A percentile compares a stretch with the other conserved stretches of the same genome.
phyloP scores from a whole-genome alignment of 495 filamentous ascomycete genomes.

The Penicillium soppii region DNA sequence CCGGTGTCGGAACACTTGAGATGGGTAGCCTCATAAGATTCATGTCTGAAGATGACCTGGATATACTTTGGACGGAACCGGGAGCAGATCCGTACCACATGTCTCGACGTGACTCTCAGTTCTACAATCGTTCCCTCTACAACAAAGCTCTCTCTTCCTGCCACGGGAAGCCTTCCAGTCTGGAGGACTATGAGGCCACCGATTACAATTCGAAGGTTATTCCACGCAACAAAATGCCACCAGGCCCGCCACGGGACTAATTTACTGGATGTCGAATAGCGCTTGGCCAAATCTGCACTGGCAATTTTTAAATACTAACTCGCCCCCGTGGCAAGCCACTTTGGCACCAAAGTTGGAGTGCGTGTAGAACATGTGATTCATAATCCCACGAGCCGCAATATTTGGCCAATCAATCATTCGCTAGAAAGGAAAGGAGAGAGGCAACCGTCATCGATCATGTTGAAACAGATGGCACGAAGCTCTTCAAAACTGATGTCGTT shows the following conservation, averaged over 20 bases:
- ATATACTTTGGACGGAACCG: constrained; percentile 55
- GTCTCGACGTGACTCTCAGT: constrained; percentile 51
- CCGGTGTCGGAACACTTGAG: constrained; percentile 63
- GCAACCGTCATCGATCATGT: constrained; percentile 48
- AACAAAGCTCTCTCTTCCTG: constrained; percentile 53
- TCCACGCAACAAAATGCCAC: constrained; percentile 48
- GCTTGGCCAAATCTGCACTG: constrained; percentile 67
- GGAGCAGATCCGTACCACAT: constrained; percentile 59
- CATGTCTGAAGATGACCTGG: constrained; percentile 48
- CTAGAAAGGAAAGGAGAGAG: constrained; percentile 41
- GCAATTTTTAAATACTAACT: constrained; percentile 68
- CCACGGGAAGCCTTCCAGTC: constrained; percentile 49
- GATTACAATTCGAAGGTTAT: constrained; percentile 60
- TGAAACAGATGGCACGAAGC: constrained; percentile 40
- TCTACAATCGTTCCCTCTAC: constrained; percentile 56
- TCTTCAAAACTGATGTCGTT: constrained; percentile 31
- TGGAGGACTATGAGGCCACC: constrained; percentile 64
- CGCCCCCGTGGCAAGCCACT: constrained; percentile 56
- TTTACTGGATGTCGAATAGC: constrained; percentile 71
- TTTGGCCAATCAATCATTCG: constrained; percentile 59
- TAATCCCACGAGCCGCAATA: constrained; percentile 42
- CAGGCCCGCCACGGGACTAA: constrained; percentile 56
- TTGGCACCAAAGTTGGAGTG: constrained; percentile 54
- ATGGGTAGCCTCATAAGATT: constrained; percentile 54
- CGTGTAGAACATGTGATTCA: constrained; percentile 58